These are phyloP conservation scores for Whalleya microplaca DNA, from an alignment of 2,329 filamentous ascomycete species.

Conservation along the genomic window DNA sequence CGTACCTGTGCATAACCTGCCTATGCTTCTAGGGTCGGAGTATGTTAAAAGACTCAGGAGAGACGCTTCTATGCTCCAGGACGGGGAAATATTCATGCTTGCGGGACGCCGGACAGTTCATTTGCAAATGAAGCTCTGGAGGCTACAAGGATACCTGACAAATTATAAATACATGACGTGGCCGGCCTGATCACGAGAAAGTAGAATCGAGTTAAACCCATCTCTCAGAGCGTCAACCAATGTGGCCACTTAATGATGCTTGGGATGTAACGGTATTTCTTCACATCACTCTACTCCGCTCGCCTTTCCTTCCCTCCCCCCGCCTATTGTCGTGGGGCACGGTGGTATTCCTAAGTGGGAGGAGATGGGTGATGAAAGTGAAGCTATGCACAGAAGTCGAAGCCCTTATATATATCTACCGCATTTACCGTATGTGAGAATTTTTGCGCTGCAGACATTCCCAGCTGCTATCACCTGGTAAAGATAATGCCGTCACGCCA, in stretches of 20 bases:
- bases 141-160: slow-evolving; percentile 58
- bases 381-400: no score
- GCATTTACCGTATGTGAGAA: no score
- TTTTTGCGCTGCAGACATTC: no score
- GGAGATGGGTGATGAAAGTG: no score
- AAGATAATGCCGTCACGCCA: no score
- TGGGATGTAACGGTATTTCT: no score
- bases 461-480: no score
- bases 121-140: slow-evolving; percentile 59
- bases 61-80: slow-evolving; percentile 39
- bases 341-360: no score
- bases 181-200: neutral
- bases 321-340: no score
- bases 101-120: slow-evolving; percentile 45
- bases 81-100: slow-evolving; percentile 49
- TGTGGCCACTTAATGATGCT: neutral
- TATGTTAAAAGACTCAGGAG: slow-evolving; percentile 45
- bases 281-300: no score
- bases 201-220: neutral
- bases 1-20: slow-evolving; percentile 58
- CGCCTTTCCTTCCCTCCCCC: no score
- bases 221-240: neutral
- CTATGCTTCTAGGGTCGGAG: slow-evolving; percentile 53
- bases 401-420: no score
- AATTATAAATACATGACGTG: slow-evolving; percentile 18